A percentile compares a stretch with the other conserved stretches of the same genome.
These are phyloP conservation scores for Ceratobasidium sp. DNA, from an alignment of 1,284 basidiomycete genomes.

Conservation along the genomic window DNA sequence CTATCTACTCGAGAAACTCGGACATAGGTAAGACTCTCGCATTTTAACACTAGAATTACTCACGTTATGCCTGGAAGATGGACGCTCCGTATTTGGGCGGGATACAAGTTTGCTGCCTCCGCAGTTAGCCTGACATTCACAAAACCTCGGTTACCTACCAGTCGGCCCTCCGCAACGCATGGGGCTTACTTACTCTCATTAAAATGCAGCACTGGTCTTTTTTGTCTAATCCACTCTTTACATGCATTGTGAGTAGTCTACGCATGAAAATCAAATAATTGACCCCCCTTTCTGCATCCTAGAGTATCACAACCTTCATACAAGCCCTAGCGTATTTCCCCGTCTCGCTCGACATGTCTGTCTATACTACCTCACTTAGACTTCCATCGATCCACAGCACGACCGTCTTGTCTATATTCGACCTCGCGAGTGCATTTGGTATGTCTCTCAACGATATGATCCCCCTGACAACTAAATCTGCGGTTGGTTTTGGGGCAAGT, in stretches of 20 bases:
- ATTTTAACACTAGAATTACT: too few species aligned
- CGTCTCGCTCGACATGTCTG: slow-evolving; percentile 40
- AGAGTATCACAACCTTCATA: slow-evolving; percentile 35
- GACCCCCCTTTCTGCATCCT: too few species aligned
- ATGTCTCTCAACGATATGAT: neutral
- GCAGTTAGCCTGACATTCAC: slow-evolving; percentile 15
- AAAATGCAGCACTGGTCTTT: slow-evolving; percentile 28
- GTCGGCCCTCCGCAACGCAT: neutral
- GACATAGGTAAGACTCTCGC: slow-evolving; percentile 32
- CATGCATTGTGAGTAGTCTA: slow-evolving; percentile 11
- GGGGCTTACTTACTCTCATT: neutral
- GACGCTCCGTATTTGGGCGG: slow-evolving; percentile 42
- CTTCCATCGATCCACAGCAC: slow-evolving; percentile 28
- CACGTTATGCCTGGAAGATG: slow-evolving; percentile 24
- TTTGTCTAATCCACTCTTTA: slow-evolving; percentile 23
- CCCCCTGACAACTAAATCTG: neutral
- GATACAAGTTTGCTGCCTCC: slow-evolving; percentile 14
- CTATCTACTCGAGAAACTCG: slow-evolving; percentile 39
- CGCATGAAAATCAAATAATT: neutral
- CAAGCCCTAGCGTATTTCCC: slow-evolving; percentile 40
- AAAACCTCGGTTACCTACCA: slow-evolving; percentile 31
- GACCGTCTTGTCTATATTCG: slow-evolving; percentile 38
- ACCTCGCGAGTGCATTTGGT: slow-evolving; percentile 35
- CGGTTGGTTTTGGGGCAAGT: slow-evolving; percentile 28
- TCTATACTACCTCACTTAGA: slow-evolving; percentile 39